Base-by-base conservation (phyloP, 2,329 filamentous ascomycete genomes). In the Ascochyta lentis region DNA sequence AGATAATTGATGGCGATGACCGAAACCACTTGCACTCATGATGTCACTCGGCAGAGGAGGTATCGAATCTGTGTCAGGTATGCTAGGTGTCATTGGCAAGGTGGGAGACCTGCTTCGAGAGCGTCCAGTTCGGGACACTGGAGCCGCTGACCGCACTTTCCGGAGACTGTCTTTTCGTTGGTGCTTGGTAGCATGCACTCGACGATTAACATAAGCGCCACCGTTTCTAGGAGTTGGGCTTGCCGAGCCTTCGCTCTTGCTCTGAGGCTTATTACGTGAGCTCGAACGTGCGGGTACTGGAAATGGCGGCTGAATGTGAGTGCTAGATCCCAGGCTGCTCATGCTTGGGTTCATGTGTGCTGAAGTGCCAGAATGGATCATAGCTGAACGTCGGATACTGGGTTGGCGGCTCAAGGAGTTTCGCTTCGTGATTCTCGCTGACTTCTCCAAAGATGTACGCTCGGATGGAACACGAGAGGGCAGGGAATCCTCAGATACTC, bases 241-340 rank as follows among this genome's bases (percentile, higher is more conserved):
- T 60, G 86, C 84, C 37, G 87, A 88, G 3, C 90, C 90, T 59
- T 96, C 92, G 71, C 90, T 92, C 46, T 84, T 80, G 63, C 84
- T 88, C 56, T 87, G 76, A 0, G 86, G 84, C 22, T 88, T 83
- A 67, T 89, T 88, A 56, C 92, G 86, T 6, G 93, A 99, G 76
- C 94, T 98, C 27, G 91, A 90, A 53, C 95, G 84, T 3, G 88
- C 89, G 0, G 95, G 95, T 6, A 99, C 96, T 0, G 95, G 93
- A 79, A 96, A 97, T 0, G 95, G 95, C 26, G 95, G 93, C 48
- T 77, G 15, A 74, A 68, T 23, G 68, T 75, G 74, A 48, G 74
- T 77, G 33, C 74, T 76, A 10, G 73, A 73, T 12, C 63, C 80
- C 78, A 50, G 79, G 57, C 86, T 91, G 45, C 80, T 82, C 49